Evolutionary conservation across 108 stramenopile genomes (phyloP).

Genomic region (Cylindrotheca fusiformis): DNA sequence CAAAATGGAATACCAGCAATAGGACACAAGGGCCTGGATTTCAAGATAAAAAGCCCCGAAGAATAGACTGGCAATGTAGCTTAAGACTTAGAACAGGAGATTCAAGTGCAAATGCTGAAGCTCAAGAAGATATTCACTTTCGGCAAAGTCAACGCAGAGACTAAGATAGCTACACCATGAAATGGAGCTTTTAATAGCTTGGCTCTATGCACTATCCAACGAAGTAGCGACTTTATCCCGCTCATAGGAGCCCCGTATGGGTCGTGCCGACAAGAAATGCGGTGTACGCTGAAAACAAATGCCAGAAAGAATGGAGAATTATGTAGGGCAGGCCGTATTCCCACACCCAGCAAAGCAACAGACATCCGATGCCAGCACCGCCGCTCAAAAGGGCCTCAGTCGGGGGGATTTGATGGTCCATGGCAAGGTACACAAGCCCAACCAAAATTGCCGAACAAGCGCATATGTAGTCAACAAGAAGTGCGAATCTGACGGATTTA

Average conservation of each 20-base stretch:
- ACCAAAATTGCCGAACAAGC: conserved; percentile 49
- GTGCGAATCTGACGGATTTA: conserved; percentile 57
- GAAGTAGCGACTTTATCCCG: too few species aligned
- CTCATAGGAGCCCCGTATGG: too few species aligned
- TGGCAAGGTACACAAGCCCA: conserved; percentile 13
- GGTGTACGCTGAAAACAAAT: conserved; percentile 62
- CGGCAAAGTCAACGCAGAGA: too few species aligned
- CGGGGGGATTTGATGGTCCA: conserved; percentile 30
- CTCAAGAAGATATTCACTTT: too few species aligned
- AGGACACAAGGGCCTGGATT: conserved; percentile 86
- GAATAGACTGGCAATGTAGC: conserved; percentile 32
- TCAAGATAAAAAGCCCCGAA: conserved; percentile 61
- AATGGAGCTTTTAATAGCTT: too few species aligned
- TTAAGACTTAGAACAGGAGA: neutral
- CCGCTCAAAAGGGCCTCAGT: conserved; percentile 40
- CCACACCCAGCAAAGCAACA: conserved; percentile 72
- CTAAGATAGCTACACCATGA: too few species aligned
- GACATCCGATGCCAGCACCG: conserved; percentile 40
- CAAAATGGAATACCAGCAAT: conserved; percentile 66
- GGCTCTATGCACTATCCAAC: too few species aligned
- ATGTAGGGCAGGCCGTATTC: conserved; percentile 56
- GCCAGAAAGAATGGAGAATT: conserved; percentile 80
- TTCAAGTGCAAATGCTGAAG: too few species aligned
- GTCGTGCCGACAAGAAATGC: conserved; percentile 61
- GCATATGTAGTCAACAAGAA: conserved; percentile 71